Evolutionary conservation across 257 asterid species (phyloP).

Genomic region (Apocynum venetum): DNA sequence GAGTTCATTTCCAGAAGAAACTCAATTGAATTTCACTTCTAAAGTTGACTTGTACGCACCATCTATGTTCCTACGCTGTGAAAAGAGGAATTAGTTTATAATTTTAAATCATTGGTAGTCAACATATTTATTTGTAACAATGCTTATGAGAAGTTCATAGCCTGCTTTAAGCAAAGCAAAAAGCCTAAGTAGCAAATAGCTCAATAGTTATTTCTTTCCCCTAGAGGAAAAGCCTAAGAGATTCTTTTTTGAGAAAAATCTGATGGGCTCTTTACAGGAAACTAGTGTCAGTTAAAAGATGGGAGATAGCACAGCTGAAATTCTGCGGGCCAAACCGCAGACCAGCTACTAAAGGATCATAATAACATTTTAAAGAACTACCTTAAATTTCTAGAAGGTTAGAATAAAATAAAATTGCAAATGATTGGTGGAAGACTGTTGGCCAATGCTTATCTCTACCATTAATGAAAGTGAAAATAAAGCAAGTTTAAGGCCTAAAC

Average conservation of each 20-base stretch:
- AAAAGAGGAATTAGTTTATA: not conserved
- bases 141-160: not conserved
- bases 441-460: slow-evolving; percentile 1
- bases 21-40: not conserved
- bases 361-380: slow-evolving; percentile 5
- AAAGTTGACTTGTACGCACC: not conserved
- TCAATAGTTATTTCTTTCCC: not conserved
- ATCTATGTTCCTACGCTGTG: not conserved
- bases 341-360: not conserved
- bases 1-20: slow-evolving; percentile 3
- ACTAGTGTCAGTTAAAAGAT: not conserved
- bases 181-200: not conserved
- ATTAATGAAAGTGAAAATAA: slow-evolving; percentile 9
- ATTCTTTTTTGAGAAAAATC: not conserved
- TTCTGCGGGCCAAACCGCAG: not conserved
- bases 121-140: not conserved
- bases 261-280: not conserved
- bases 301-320: not conserved
- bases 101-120: not conserved
- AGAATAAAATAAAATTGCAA: not conserved
- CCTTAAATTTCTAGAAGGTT: not conserved
- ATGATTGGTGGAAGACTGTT: slow-evolving; percentile 3
- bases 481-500: slow-evolving; percentile 7
- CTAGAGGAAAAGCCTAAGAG: not conserved
- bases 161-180: not conserved